Conservation (phyloP, 345 rosid species). For the Citrus inodora region DNA sequence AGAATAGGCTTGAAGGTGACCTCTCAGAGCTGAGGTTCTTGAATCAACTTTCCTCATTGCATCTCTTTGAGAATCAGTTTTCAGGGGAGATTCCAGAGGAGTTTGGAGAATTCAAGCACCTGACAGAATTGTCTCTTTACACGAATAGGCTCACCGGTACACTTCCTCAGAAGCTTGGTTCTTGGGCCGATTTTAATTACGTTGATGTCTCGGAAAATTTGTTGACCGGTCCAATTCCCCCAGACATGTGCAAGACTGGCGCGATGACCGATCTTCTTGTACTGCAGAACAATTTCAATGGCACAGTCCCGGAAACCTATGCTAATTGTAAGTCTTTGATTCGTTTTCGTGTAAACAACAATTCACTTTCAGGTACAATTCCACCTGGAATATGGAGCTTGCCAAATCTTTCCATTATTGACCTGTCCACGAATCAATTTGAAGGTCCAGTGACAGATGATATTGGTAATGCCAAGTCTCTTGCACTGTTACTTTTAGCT, state of each 20-base stretch:
- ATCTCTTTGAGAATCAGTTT: constrained; percentile 53
- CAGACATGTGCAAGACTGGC: constrained; percentile 79
- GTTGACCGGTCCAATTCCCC: constrained; percentile 72
- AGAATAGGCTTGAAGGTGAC: constrained; percentile 59
- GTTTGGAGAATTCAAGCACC: constrained; percentile 61
- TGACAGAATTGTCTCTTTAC: constrained; percentile 53
- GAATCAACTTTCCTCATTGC: constrained; percentile 49
- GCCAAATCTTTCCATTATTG: constrained; percentile 57
- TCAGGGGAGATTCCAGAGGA: constrained; percentile 68
- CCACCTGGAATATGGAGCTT: constrained; percentile 76
- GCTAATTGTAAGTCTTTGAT: constrained; percentile 47
- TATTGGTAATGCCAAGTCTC: constrained; percentile 57
- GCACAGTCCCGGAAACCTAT: constrained; percentile 54
- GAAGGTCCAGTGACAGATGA: constrained; percentile 52
- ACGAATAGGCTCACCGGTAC: constrained; percentile 63
- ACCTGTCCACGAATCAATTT: constrained; percentile 55
- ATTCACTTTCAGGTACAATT: constrained; percentile 56
- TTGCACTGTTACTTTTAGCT: constrained; percentile 45
- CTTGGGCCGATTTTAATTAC: constrained; percentile 37
- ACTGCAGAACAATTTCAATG: constrained; percentile 64
- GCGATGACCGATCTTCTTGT: constrained; percentile 50
- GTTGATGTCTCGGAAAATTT: constrained; percentile 80
- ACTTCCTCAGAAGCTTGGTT: constrained; percentile 67
- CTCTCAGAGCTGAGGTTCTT: constrained; percentile 50
- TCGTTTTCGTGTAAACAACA: constrained; percentile 64